Conservation (phyloP, 768 basidiomycete species). For the Clitopilus passeckerianus region DNA sequence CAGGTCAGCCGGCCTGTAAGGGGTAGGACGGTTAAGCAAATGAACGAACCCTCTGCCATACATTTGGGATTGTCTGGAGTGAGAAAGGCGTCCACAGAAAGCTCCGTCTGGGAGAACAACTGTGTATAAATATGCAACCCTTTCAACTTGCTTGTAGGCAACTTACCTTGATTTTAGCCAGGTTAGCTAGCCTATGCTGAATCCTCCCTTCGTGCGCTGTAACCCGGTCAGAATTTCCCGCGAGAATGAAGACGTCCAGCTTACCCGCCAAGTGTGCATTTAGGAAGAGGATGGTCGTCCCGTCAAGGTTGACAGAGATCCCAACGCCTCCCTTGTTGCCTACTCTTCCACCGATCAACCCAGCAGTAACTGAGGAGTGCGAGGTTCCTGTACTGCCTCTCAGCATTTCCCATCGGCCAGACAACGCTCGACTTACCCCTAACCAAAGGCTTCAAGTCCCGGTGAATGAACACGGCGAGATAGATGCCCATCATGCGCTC, state of each 20-base stretch:
- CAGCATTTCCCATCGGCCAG: neutral
- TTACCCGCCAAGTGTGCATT: constrained; percentile 88
- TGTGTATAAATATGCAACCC: neutral
- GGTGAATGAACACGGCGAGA: constrained; percentile 69
- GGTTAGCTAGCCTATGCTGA: constrained; percentile 77
- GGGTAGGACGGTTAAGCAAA: neutral
- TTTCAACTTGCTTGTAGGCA: neutral
- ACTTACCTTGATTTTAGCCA: constrained; percentile 83
- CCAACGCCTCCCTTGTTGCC: constrained; percentile 95
- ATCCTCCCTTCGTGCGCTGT: constrained; percentile 74
- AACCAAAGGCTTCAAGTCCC: constrained; percentile 60
- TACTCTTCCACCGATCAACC: constrained; percentile 83
- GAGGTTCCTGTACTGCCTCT: constrained; percentile 49
- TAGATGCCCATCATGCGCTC: constrained; percentile 92
- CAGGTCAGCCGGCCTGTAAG: too few species aligned
- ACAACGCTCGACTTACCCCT: constrained; percentile 35
- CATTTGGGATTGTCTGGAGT: constrained; percentile 55
- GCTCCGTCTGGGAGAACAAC: constrained; percentile 46
- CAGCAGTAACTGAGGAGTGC: constrained; percentile 81
- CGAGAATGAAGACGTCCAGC: constrained; percentile 7
- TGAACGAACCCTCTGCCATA: constrained; percentile 54
- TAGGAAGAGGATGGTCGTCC: constrained; percentile 81
- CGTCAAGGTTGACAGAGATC: constrained; percentile 79
- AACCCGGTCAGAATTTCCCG: neutral
- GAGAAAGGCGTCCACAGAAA: constrained; percentile 77